Evolutionary conservation across 2,329 filamentous ascomycete species (phyloP).

Genomic region (Chaetomium strumarium): DNA sequence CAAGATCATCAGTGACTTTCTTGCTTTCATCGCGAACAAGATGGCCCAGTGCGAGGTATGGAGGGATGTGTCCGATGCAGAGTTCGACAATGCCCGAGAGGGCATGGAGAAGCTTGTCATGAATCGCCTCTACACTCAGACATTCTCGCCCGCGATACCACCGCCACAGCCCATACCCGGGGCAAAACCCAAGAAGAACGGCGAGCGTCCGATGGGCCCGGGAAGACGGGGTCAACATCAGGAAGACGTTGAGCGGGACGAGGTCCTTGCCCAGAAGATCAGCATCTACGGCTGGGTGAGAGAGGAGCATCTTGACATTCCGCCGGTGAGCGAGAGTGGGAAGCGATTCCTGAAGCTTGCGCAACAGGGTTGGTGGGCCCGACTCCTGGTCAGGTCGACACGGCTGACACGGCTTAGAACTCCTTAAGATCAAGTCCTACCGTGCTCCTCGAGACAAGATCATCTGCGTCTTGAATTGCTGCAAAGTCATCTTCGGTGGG

Average conservation of each 20-base stretch:
- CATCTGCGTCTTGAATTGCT: constrained; percentile 96
- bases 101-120: constrained; percentile 99
- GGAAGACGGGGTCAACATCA: constrained; percentile 94
- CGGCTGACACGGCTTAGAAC: constrained; percentile 50
- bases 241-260: constrained; percentile 94
- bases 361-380: constrained; percentile 61
- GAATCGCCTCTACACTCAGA: constrained; percentile 93
- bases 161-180: constrained; percentile 68
- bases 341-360: constrained; percentile 82
- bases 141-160: constrained; percentile 90
- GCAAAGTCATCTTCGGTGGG: constrained; percentile 97
- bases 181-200: constrained; percentile 60
- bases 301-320: constrained; percentile 91
- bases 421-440: constrained; percentile 94
- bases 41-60: constrained; percentile 97
- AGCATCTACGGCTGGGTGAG: constrained; percentile 93
- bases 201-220: constrained; percentile 64
- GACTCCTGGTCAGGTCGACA: too few relatives aligned
- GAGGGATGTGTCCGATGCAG: constrained; percentile 89
- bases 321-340: constrained; percentile 76
- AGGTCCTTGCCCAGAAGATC: constrained; percentile 93
- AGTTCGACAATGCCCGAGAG: constrained; percentile 96
- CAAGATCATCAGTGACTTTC: constrained; percentile 95
- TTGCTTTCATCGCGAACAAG: constrained; percentile 95
- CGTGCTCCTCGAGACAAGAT: constrained; percentile 97